A percentile compares a stretch with the other conserved stretches of the same genome.
Evolutionary conservation across 257 asterid species (phyloP).

Genomic region (Anisodus acutangulus): DNA sequence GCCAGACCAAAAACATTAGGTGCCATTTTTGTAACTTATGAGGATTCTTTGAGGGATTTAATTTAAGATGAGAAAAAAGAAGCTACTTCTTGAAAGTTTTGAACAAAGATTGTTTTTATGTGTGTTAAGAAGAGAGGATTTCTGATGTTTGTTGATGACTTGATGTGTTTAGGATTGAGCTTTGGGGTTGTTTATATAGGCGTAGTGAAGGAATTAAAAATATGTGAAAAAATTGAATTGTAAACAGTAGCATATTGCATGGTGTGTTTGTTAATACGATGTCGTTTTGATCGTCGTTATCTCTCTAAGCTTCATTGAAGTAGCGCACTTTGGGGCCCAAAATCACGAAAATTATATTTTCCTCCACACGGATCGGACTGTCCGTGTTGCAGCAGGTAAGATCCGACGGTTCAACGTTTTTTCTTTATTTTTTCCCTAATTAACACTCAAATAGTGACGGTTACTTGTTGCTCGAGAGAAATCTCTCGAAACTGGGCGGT

Average conservation of each 20-base stretch:
- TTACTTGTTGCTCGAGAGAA: background rate
- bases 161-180: background rate
- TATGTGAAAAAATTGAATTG: background rate
- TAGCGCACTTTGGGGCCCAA: background rate
- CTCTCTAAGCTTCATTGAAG: background rate
- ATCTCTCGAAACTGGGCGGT: slow-evolving; percentile 24
- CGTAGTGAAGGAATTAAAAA: background rate
- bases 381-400: background rate
- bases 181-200: slow-evolving; percentile 23
- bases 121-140: background rate
- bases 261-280: background rate
- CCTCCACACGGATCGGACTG: background rate
- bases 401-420: background rate
- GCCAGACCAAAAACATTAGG: background rate
- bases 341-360: background rate
- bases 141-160: slow-evolving; percentile 17
- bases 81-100: background rate
- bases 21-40: background rate
- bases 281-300: background rate
- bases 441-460: background rate
- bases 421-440: background rate
- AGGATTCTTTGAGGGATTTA: background rate
- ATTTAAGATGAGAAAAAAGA: background rate
- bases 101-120: background rate
- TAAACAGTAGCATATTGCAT: background rate